Evolutionary conservation across 805 yeast genomes (phyloP), one percentile per base, ranked within the genome.

Genomic region (Suhomyces sp.): DNA sequence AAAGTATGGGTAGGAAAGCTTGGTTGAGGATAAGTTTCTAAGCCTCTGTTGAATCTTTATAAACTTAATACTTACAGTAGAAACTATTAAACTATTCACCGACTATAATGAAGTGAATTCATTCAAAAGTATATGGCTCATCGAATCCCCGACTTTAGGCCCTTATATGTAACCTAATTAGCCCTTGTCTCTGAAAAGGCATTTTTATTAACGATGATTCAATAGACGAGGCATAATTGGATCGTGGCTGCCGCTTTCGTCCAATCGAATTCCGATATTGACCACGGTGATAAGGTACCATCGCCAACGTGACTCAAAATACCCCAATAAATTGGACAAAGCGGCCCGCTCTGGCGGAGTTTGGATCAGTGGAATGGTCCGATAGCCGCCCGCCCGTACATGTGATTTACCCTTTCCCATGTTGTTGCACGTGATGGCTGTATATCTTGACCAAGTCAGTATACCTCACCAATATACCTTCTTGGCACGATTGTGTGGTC

Each of bases 211-310:
- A 15, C 40, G n/a, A 35, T 35, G 20, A 17, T 35, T 35, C 31
- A 27, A 27, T 27, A 27, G n/a, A n/a, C 20, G 40, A 8, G 12
- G 40, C 19, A 35, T 35, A 7, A 35, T 17, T 35, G 20, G 20
- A 17, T 17, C 20, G n/a, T 19, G n/a, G 41, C 46, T 22, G 21
- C 12, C 3, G 12, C 40, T 3, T 12, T 29, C 43, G n/a, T 15
- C 49, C 49, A 46, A 46, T 46, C 49, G 39, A n/a, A 46, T 25
- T 8, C 22, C 35, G 24, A 27, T 13, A 21, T 22, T 46, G 20
- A 17, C 25, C 22, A 46, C 31, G 24, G 10, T 46, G 49, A 46
- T 46, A 46, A 46, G 44, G 21, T 17, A 17, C 12, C 17, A n/a
- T 39, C 49, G 24, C 41, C 48, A 17, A 17, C 41, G n/a, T 37